These are phyloP conservation scores for Physcia stellaris DNA, from an alignment of 495 filamentous ascomycete species.

Conservation along the genomic window DNA sequence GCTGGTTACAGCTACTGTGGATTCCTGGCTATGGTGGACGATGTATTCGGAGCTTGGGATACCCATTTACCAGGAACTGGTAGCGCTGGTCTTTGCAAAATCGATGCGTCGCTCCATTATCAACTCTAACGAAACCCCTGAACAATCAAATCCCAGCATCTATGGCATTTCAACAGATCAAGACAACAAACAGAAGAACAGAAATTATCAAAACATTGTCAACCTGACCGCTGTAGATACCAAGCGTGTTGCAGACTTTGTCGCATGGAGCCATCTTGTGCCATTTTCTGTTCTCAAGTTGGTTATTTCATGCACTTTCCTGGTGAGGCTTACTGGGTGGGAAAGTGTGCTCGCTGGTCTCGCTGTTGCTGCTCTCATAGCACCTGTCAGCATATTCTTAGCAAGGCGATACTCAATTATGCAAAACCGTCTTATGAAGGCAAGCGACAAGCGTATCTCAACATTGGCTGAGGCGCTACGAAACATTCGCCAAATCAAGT, in stretches of 20 bases:
- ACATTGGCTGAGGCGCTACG: constrained; percentile 18
- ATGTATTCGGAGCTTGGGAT: not conserved
- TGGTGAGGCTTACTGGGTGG: not conserved
- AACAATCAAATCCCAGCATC: not conserved
- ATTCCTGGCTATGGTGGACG: not conserved
- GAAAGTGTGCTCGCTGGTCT: not conserved
- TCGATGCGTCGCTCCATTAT: not conserved
- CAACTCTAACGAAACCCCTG: not conserved
- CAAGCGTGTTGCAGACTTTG: not conserved
- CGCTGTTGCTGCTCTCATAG: not conserved
- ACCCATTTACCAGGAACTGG: not conserved
- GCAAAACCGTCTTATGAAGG: constrained; percentile 19
- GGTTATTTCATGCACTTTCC: not conserved
- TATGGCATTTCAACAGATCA: not conserved
- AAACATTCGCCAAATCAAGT: constrained; percentile 25
- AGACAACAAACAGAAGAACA: not conserved
- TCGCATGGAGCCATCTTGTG: not conserved
- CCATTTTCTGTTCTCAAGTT: not conserved
- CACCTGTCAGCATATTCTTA: not conserved
- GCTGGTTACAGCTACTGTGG: not conserved
- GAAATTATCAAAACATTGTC: not conserved
- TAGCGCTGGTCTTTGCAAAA: not conserved
- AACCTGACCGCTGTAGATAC: constrained; percentile 1
- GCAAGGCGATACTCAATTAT: constrained; percentile 7
- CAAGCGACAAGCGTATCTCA: constrained; percentile 15